Evolutionary conservation across 2,329 filamentous ascomycete species (phyloP).

Genomic region (Elsinoe necatrix): DNA sequence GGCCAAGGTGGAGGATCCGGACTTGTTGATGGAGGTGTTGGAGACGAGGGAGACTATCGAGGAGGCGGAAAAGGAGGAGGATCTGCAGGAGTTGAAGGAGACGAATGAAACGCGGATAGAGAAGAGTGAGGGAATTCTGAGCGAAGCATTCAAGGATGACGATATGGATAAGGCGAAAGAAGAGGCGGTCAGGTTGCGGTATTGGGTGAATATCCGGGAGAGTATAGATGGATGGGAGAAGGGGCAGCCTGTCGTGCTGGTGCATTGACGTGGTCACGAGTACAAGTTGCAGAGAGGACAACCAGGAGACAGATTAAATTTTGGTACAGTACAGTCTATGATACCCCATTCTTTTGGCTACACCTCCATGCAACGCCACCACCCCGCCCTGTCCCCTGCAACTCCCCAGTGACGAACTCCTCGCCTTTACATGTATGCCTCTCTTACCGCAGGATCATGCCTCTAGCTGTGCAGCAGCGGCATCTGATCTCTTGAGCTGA

Average conservation of each 20-base stretch:
- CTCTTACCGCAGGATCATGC: neutral
- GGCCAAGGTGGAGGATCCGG: constrained; percentile 59
- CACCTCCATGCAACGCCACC: neutral
- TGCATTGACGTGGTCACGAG: constrained; percentile 39
- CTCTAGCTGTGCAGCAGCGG: neutral
- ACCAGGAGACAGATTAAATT: neutral
- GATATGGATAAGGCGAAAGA: constrained; percentile 57
- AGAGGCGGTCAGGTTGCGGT: constrained; percentile 71
- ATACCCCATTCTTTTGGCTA: constrained; percentile 13
- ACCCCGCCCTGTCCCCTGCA: neutral
- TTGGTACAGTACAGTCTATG: constrained; percentile 6
- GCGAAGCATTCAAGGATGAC: constrained; percentile 55
- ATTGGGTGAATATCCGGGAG: constrained; percentile 84
- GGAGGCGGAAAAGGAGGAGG: constrained; percentile 50
- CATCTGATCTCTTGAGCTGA: constrained; percentile 27
- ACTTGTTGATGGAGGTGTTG: constrained; percentile 68
- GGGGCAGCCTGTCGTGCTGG: constrained; percentile 54
- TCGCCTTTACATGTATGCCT: neutral
- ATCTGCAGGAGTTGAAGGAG: constrained; percentile 49
- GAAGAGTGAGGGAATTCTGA: constrained; percentile 55
- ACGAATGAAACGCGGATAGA: constrained; percentile 62
- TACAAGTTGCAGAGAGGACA: neutral
- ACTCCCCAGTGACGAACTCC: neutral
- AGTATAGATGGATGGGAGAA: constrained; percentile 76
- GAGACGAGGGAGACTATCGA: constrained; percentile 61